These are phyloP conservation scores for Clonostachys byssicola DNA, from an alignment of 2,329 filamentous ascomycete species.

Conservation along the genomic window DNA sequence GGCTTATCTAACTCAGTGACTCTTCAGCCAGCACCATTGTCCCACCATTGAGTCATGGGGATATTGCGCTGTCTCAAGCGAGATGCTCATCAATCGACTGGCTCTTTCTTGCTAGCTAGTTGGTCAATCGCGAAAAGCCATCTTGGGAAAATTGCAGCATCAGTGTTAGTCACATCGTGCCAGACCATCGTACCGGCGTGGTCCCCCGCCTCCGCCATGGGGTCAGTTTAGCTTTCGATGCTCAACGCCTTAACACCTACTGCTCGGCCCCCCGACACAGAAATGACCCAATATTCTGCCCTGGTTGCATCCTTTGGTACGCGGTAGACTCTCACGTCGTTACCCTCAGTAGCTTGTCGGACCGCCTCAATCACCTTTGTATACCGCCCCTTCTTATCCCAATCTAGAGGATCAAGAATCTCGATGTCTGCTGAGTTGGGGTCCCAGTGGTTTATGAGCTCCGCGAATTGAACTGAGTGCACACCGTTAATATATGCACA, in stretches of 20 bases:
- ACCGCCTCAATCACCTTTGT: conserved; percentile 65
- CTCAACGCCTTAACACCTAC: conserved; percentile 77
- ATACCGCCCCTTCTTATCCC: conserved; percentile 72
- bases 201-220: too few species aligned
- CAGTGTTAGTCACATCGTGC: too few species aligned
- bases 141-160: too few species aligned
- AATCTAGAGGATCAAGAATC: conserved; percentile 65
- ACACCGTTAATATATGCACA: not conserved
- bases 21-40: too few species aligned
- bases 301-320: conserved; percentile 60
- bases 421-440: conserved; percentile 53
- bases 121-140: too few species aligned
- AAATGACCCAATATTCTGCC: conserved; percentile 79
- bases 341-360: conserved; percentile 55
- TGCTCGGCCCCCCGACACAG: conserved; percentile 54
- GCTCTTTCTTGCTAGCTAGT: too few species aligned
- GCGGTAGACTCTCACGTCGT: conserved; percentile 71
- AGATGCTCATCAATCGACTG: too few species aligned
- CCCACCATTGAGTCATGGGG: too few species aligned
- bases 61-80: too few species aligned
- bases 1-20: too few species aligned
- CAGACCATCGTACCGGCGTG: too few species aligned
- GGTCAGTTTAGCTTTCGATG: conserved; percentile 49
- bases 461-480: conserved; percentile 61
- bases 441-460: conserved; percentile 56